A percentile compares a stretch with the other conserved stretches of the same genome.
Evolutionary conservation across 2,329 filamentous ascomycete species (phyloP).

Genomic region (Microsporum ferrugineum): DNA sequence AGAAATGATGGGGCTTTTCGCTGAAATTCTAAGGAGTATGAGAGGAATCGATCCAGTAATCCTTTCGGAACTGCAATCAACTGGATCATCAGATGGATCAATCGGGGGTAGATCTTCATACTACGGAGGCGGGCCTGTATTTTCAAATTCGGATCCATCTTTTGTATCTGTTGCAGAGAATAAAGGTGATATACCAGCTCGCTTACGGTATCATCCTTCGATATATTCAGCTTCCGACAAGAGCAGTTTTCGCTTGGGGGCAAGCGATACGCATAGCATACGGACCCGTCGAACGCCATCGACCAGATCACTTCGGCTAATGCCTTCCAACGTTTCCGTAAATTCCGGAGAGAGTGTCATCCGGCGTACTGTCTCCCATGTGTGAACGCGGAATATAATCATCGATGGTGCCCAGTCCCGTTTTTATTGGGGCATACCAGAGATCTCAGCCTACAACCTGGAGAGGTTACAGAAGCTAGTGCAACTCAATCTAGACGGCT

Average conservation of each 20-base stretch:
- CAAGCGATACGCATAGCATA: constrained; percentile 6
- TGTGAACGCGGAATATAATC: not conserved
- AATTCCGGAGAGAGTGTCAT: constrained; percentile 32
- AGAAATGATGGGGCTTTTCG: constrained; percentile 71
- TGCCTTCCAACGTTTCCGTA: constrained; percentile 25
- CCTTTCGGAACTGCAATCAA: constrained; percentile 30
- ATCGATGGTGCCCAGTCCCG: not conserved
- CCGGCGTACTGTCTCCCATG: constrained; percentile 23
- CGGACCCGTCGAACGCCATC: constrained; percentile 23
- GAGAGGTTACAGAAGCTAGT: no score
- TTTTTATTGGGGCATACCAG: no score
- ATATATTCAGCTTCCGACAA: constrained; percentile 7
- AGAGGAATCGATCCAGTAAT: constrained; percentile 47
- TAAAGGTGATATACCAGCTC: not conserved
- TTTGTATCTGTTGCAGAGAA: constrained; percentile 7
- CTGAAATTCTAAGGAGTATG: constrained; percentile 69
- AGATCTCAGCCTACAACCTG: no score
- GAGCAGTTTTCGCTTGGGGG: constrained; percentile 16
- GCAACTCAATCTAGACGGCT: no score
- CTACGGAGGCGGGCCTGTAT: not conserved
- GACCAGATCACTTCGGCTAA: constrained; percentile 24
- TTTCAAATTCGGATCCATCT: constrained; percentile 4
- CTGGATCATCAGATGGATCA: not conserved
- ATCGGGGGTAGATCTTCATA: not conserved
- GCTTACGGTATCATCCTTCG: not conserved